Percentiles rank a stretch among this genome's conserved stretches.
Conservation (phyloP, 306 rosid genomes). For the Gastrolobium bilobum region DNA sequence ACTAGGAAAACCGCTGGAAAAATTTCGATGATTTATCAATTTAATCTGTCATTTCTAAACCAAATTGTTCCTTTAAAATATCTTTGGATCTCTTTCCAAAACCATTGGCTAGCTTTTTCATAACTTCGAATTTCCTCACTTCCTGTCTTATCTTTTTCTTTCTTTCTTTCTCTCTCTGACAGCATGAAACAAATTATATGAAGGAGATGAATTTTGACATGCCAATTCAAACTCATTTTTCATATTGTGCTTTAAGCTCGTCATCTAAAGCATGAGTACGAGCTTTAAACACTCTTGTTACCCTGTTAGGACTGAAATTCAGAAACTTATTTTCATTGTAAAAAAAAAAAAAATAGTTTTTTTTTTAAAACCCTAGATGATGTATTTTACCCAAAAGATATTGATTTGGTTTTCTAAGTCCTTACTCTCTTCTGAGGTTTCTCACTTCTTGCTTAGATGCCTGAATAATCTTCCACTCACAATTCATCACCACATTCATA, state of each 20-base stretch:
- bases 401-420: background rate
- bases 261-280: too few species aligned
- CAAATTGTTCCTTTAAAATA: constrained; percentile 67
- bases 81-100: constrained; percentile 64
- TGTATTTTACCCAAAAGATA: too few species aligned
- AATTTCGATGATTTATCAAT: constrained; percentile 14
- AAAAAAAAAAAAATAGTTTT: background rate
- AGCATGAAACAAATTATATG: constrained; percentile 47
- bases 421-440: too few species aligned
- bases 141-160: constrained; percentile 66
- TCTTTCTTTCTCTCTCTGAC: constrained; percentile 59
- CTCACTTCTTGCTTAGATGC: too few species aligned
- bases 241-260: too few species aligned
- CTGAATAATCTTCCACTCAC: too few species aligned
- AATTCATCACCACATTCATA: too few species aligned
- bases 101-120: constrained; percentile 71
- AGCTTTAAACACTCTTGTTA: too few species aligned
- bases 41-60: constrained; percentile 55
- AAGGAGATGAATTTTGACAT: constrained; percentile 49
- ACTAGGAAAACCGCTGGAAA: background rate
- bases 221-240: constrained; percentile 52
- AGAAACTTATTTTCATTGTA: background rate
- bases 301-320: background rate
- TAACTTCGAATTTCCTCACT: constrained; percentile 57
- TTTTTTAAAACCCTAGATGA: too few species aligned